A percentile compares a stretch with the other conserved stretches of the same genome.
Evolutionary conservation across 257 asterid genomes (phyloP).

Genomic region (Euphrasia confusa): DNA sequence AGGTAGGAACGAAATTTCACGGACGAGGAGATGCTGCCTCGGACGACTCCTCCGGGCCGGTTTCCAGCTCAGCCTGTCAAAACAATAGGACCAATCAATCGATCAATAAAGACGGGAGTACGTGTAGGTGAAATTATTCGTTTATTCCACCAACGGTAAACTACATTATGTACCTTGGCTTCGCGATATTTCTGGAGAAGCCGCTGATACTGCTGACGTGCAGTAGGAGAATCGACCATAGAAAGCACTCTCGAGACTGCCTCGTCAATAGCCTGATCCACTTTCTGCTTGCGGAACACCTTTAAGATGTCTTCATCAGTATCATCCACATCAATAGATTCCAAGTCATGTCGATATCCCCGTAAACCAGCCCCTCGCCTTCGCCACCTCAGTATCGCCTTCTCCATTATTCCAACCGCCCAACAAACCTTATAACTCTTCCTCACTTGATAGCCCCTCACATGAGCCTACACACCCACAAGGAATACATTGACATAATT

Average conservation of each 20-base stretch:
- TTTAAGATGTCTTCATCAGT: constrained; percentile 68
- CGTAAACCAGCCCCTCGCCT: constrained; percentile 78
- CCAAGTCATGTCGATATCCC: constrained; percentile 61
- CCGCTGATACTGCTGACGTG: constrained; percentile 88
- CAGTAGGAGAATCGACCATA: constrained; percentile 77
- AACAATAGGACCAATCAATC: constrained; percentile 11
- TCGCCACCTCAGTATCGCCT: constrained; percentile 87
- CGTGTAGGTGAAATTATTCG: not conserved
- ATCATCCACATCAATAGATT: constrained; percentile 45
- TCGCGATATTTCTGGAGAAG: constrained; percentile 68
- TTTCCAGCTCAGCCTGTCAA: not conserved
- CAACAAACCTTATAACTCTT: constrained; percentile 73
- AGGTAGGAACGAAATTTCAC: not conserved
- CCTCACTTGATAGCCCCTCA: constrained; percentile 91
- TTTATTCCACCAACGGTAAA: not conserved
- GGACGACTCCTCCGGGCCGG: not conserved
- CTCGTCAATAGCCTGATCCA: constrained; percentile 73
- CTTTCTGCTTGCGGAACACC: constrained; percentile 81
- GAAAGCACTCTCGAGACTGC: constrained; percentile 88
- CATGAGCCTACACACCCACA: constrained; percentile 66
- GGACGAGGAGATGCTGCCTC: not conserved
- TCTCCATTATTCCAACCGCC: constrained; percentile 94
- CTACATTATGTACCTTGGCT: constrained; percentile 59
- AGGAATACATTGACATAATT: not conserved
- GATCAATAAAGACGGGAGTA: not conserved